Evolutionary conservation across 2,329 filamentous ascomycete species (phyloP).

Genomic region (Trichophyton verrucosum): DNA sequence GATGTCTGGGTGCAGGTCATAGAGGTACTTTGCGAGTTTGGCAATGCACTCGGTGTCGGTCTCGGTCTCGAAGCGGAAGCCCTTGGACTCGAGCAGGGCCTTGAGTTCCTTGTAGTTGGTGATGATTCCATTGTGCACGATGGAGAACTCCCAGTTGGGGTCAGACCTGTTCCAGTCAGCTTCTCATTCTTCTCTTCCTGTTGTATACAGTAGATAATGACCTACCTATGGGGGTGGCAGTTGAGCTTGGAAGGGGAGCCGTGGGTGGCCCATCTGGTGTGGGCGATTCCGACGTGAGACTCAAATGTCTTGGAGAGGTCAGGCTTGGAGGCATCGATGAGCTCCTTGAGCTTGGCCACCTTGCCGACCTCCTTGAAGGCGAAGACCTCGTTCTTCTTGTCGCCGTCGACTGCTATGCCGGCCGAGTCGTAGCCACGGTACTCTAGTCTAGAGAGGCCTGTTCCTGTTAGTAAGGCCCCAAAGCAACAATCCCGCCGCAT

Average conservation of each 20-base stretch:
- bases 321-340: constrained; percentile 72
- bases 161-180: constrained; percentile 56
- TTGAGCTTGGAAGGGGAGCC: constrained; percentile 85
- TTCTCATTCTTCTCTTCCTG: background rate
- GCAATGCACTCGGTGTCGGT: constrained; percentile 99
- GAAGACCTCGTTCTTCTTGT: constrained; percentile 96
- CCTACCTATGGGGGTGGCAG: constrained; percentile 96
- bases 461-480: background rate
- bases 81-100: constrained; percentile 82
- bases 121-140: constrained; percentile 99
- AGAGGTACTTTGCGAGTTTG: constrained; percentile 96
- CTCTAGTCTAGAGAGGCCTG: constrained; percentile 87
- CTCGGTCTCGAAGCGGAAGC: constrained; percentile 97
- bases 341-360: constrained; percentile 88
- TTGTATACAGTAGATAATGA: constrained; percentile 6
- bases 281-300: constrained; percentile 95
- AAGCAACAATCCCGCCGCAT: background rate
- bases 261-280: constrained; percentile 98
- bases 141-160: constrained; percentile 84
- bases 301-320: constrained; percentile 90
- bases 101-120: constrained; percentile 99
- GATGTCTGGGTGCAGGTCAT: constrained; percentile 84
- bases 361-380: constrained; percentile 99
- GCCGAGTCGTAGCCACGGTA: constrained; percentile 98
- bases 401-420: constrained; percentile 86